A percentile compares a stretch with the other conserved stretches of the same genome.
Conservation (phyloP, 2,329 filamentous ascomycete genomes). For the Colletotrichum endophyticum region DNA sequence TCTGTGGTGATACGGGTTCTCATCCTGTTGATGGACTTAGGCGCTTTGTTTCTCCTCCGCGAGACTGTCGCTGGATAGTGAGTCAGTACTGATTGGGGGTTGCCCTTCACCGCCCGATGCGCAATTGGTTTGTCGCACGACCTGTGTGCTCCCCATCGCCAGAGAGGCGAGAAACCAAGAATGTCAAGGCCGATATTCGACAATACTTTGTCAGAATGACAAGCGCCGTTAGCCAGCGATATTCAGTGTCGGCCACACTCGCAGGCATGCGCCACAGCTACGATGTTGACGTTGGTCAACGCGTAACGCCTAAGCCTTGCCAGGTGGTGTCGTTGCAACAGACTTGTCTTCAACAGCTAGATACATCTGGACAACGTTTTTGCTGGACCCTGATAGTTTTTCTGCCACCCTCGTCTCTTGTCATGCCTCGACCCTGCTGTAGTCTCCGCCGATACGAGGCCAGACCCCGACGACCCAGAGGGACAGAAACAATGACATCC, state of each 20-base stretch:
- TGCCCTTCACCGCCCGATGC: neutral
- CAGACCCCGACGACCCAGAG: neutral
- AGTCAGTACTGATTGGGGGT: neutral
- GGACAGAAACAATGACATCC: neutral
- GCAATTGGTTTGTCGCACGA: neutral
- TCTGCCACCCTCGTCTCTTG: neutral
- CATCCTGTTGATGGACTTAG: neutral
- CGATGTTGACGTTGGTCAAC: neutral
- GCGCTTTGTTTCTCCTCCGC: neutral
- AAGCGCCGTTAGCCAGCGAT: neutral
- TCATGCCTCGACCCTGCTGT: neutral
- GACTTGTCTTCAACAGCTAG: neutral
- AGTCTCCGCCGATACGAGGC: neutral
- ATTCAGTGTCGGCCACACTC: neutral
- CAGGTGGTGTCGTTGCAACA: constrained; percentile 1
- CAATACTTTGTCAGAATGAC: neutral
- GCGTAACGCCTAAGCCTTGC: neutral
- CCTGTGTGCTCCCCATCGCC: neutral
- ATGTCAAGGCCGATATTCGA: neutral
- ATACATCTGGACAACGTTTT: neutral
- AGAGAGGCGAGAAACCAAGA: neutral
- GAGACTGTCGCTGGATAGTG: neutral
- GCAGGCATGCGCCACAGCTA: neutral
- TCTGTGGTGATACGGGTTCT: neutral
- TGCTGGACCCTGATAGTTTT: neutral